phyloP scores from a whole-genome alignment of 2,329 filamentous ascomycete genomes.

The Ceratocystis cacaofunesta region DNA sequence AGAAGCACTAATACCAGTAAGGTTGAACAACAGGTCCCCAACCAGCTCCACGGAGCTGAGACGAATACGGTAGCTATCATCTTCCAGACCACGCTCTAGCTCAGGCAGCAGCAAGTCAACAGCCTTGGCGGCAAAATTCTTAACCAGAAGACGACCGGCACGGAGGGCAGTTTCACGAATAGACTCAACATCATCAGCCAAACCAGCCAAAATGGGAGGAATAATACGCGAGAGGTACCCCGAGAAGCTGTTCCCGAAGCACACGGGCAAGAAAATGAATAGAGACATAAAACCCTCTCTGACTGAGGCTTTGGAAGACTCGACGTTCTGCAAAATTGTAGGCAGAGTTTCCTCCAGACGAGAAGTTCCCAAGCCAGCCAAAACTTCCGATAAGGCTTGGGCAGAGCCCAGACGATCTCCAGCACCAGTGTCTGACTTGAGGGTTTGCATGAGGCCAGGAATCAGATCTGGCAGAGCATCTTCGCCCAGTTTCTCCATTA shows the following conservation, averaged over 20 bases:
- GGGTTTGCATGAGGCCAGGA: conserved; percentile 89
- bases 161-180: conserved; percentile 94
- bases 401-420: conserved; percentile 92
- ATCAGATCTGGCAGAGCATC: conserved; percentile 95
- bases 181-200: conserved; percentile 90
- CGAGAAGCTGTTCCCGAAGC: conserved; percentile 96
- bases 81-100: conserved; percentile 87
- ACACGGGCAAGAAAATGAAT: conserved; percentile 97
- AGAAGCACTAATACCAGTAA: conserved; percentile 70
- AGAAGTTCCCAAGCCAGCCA: conserved; percentile 82
- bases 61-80: conserved; percentile 93
- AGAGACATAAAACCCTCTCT: conserved; percentile 98
- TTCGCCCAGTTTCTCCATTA: conserved; percentile 97
- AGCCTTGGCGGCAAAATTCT: conserved; percentile 91
- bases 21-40: conserved; percentile 91
- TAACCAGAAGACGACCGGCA: conserved; percentile 84
- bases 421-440: conserved; percentile 93
- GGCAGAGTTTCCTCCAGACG: conserved; percentile 91
- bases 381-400: conserved; percentile 88
- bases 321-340: conserved; percentile 89
- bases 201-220: conserved; percentile 79
- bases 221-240: conserved; percentile 93
- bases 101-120: conserved; percentile 91
- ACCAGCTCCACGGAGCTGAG: conserved; percentile 96
- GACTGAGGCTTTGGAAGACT: conserved; percentile 76